phyloP scores from a whole-genome alignment of 2,329 filamentous ascomycete species.

The Microsporum audouinii region DNA sequence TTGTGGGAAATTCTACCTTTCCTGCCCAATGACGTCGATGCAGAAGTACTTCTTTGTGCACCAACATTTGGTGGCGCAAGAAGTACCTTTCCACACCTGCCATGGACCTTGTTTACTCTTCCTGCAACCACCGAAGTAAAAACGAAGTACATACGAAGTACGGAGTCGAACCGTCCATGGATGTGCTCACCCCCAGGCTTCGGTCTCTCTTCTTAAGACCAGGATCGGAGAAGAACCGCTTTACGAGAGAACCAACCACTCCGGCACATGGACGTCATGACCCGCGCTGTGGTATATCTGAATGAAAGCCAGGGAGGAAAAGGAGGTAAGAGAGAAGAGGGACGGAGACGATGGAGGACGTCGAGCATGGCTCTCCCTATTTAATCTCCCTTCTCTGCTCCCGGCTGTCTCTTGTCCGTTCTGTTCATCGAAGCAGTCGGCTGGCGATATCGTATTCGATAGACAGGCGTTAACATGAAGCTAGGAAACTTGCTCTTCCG shows the following conservation, averaged over 20 bases:
- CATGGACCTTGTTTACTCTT: neutral
- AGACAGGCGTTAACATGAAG: neutral
- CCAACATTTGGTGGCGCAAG: neutral
- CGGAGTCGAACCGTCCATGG: too few species aligned
- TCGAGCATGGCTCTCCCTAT: neutral
- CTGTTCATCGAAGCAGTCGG: neutral
- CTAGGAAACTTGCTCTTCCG: slow-evolving; percentile 25
- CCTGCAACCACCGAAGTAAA: too few species aligned
- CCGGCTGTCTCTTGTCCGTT: neutral
- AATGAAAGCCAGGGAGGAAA: neutral
- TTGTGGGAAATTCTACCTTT: neutral
- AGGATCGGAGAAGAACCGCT: neutral
- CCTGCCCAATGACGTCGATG: neutral
- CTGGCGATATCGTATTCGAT: neutral
- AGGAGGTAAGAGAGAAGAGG: neutral
- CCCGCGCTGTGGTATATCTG: neutral
- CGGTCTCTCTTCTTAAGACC: neutral
- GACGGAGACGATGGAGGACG: neutral
- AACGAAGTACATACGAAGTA: too few species aligned
- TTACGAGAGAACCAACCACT: neutral
- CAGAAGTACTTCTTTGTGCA: neutral
- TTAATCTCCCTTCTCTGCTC: neutral
- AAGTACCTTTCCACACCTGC: neutral
- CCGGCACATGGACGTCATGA: neutral
- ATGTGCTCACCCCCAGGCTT: neutral